Evolutionary conservation across 805 yeast genomes (phyloP).

Genomic region (Yamadazyma sp.): DNA sequence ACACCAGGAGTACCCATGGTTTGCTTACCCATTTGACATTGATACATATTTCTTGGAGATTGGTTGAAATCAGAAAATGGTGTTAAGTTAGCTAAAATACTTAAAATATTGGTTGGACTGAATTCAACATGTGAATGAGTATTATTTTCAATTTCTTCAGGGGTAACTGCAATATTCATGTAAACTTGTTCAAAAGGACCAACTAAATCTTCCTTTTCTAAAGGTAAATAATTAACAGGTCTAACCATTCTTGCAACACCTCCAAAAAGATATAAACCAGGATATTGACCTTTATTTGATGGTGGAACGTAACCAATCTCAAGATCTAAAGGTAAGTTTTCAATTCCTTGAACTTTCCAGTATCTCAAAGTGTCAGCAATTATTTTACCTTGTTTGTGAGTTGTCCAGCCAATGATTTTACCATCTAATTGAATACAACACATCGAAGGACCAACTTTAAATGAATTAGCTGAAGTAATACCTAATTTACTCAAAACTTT

Average conservation of each 20-base stretch:
- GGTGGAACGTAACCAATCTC: slow-evolving; percentile 97
- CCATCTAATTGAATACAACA: slow-evolving; percentile 96
- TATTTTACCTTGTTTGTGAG: slow-evolving; percentile 81
- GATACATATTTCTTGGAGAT: slow-evolving; percentile 99
- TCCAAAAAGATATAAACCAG: slow-evolving; percentile 89
- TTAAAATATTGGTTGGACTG: slow-evolving; percentile 90
- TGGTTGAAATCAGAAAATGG: slow-evolving; percentile 98
- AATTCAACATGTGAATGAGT: slow-evolving; percentile 91
- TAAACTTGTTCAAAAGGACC: slow-evolving; percentile 99
- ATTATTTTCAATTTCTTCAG: slow-evolving; percentile 79
- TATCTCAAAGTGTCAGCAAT: slow-evolving; percentile 87
- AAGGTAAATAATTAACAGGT: slow-evolving; percentile 88
- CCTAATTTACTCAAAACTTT: slow-evolving; percentile 66
- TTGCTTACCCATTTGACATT: slow-evolving; percentile 99
- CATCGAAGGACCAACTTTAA: slow-evolving; percentile 82
- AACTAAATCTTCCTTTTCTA: slow-evolving; percentile 77
- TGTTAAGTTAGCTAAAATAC: slow-evolving; percentile 93
- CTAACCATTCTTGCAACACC: slow-evolving; percentile 94
- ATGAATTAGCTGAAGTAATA: slow-evolving; percentile 73
- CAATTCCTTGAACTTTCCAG: slow-evolving; percentile 84
- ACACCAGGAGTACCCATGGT: slow-evolving; percentile 99
- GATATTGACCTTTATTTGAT: slow-evolving; percentile 94
- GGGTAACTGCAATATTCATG: slow-evolving; percentile 93
- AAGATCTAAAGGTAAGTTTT: slow-evolving; percentile 78
- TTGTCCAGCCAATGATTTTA: slow-evolving; percentile 86